Percentiles rank a stretch among this genome's conserved stretches.
phyloP scores from a whole-genome alignment of 768 basidiomycete species.

The Leucogyrophana mollusca region DNA sequence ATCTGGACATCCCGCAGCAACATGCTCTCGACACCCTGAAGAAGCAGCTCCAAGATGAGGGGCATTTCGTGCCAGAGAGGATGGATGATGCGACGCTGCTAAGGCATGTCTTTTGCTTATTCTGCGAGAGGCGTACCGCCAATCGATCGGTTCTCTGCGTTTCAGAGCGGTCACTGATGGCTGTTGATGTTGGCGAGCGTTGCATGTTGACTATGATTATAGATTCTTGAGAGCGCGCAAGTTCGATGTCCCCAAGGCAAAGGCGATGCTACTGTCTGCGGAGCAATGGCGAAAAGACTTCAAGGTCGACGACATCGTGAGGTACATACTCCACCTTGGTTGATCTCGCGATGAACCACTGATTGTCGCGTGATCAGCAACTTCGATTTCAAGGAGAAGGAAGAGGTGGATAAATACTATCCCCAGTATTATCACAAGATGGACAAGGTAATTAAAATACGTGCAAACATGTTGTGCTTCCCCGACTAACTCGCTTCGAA shows the following conservation, averaged over 20 bases:
- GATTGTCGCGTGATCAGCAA: slow-evolving; percentile 41
- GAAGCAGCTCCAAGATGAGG: slow-evolving; percentile 59
- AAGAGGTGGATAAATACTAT: slow-evolving; percentile 86
- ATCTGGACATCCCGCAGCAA: slow-evolving; percentile 62
- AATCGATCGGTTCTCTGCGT: slow-evolving; percentile 3
- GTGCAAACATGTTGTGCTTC: neutral
- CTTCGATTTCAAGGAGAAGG: slow-evolving; percentile 85
- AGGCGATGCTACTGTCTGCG: slow-evolving; percentile 76
- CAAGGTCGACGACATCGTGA: slow-evolving; percentile 70
- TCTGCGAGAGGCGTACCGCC: neutral
- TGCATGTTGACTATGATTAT: neutral
- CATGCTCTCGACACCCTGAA: slow-evolving; percentile 69
- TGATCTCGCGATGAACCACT: too few species aligned
- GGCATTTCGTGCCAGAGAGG: slow-evolving; percentile 56
- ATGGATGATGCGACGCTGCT: slow-evolving; percentile 73
- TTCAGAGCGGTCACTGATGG: neutral
- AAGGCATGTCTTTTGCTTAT: slow-evolving; percentile 39
- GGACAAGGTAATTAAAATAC: slow-evolving; percentile 63
- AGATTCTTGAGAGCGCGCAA: slow-evolving; percentile 93
- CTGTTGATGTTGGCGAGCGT: neutral
- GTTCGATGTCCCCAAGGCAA: slow-evolving; percentile 82
- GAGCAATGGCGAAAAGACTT: slow-evolving; percentile 92
- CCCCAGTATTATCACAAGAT: slow-evolving; percentile 96
- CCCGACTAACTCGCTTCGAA: slow-evolving; percentile 24
- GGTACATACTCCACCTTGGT: slow-evolving; percentile 41